Base-by-base conservation (phyloP, 1,284 basidiomycete species). In the Thecaphora thlaspeos region DNA sequence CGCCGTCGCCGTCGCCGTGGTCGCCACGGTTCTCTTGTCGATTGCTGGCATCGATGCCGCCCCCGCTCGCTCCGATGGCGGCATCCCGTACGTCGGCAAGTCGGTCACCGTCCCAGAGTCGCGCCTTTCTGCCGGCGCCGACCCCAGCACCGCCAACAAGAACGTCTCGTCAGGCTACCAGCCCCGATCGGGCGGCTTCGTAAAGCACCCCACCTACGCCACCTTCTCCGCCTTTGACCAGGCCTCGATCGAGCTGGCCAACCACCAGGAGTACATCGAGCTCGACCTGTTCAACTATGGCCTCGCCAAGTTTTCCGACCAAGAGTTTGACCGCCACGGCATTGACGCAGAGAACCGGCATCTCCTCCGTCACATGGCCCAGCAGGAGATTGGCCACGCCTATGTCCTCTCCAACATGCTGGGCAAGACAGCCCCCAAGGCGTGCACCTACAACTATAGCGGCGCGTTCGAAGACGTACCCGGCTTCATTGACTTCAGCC, bases 251-350 rank as follows among this genome's bases (percentile, higher is more conserved):
- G 57, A 53, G 11, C 65, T 68, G 19, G 65, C 51, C 23, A 9
- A 61, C 30, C 63, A 64, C 41, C 67, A 70, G 38, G 69, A 71
- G 55, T 67, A 61, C 50, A 71, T 71, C 43, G 69, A 71, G 61
- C 55, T 70, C 18, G 69, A 71, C 41, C 51, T 61, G 3, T 71
- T 71, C 68, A 70, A 70, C 49, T 64, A 71, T 39, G 64, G 48
- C 7, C 50, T 71, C 22, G 55, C 56, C 42, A 57, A 58, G 41
- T 71, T 71, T 38, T 61, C 63, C 10, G 61, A 56, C n/a, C 64
- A 49, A 14, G 61, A 71, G 41, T 70, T 65, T 41, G 58, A 58
- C 26, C 55, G 47, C 8, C 48, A 45, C 23, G 68, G 68, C 22
- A 28, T 71, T 21, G 49, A 62, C 24, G 67, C 55, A 9, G 61